phyloP scores from a whole-genome alignment of 2,329 filamentous ascomycete species.

The Calonectria hongkongensis region DNA sequence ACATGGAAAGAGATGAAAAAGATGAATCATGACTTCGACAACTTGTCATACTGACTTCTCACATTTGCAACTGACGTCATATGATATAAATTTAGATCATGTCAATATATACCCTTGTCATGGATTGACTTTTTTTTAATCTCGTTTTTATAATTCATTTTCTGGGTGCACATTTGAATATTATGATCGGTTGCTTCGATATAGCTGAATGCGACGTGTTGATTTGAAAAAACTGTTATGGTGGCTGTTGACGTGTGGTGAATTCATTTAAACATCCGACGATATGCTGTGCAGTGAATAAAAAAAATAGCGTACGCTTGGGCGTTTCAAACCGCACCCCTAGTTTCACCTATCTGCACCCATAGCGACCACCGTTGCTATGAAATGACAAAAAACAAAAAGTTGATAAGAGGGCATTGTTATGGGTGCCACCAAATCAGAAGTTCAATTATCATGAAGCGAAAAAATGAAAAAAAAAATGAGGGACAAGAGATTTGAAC shows the following conservation, averaged over 20 bases:
- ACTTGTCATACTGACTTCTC: slow-evolving; percentile 3
- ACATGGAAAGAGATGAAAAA: neutral
- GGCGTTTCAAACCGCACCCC: slow-evolving; percentile 12
- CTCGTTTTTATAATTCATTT: neutral
- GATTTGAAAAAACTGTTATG: neutral
- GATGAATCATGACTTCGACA: neutral
- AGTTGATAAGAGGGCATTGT: neutral
- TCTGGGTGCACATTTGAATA: neutral
- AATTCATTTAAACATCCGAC: slow-evolving; percentile 1
- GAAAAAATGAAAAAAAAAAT: slow-evolving; percentile 14
- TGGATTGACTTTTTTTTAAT: neutral
- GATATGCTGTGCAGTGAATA: slow-evolving; percentile 6
- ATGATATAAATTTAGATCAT: slow-evolving; percentile 22
- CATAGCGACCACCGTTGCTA: neutral
- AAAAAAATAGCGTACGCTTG: neutral
- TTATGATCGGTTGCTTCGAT: neutral
- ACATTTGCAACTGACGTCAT: slow-evolving; percentile 14
- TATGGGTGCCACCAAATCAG: no score
- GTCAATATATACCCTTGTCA: neutral
- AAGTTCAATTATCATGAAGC: neutral
- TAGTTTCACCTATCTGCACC: neutral
- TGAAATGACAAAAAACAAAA: neutral
- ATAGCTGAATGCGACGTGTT: neutral
- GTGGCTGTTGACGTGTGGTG: no score
- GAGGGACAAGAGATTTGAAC: slow-evolving; percentile 32